Evolutionary conservation across 1,139 yeast genomes (phyloP).

Genomic region (Taphrina pruni): DNA sequence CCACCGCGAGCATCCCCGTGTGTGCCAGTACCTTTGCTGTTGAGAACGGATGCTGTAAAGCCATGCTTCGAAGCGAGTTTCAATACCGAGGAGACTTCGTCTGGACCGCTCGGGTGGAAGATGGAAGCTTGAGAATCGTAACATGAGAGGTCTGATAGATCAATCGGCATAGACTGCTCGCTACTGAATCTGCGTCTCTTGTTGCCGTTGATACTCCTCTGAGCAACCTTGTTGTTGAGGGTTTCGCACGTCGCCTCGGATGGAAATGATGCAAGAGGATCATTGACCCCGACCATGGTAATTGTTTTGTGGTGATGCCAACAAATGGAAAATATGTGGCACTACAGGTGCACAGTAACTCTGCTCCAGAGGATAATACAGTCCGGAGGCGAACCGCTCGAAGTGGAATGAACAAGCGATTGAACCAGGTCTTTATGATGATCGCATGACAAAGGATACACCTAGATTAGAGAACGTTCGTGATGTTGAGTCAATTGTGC

Average conservation of each 20-base stretch:
- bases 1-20: constrained; percentile 26
- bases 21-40: constrained; percentile 18
- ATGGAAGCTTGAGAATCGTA: background rate
- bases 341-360: too few relatives aligned
- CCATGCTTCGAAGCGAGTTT: constrained; percentile 6
- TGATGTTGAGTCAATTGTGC: too few relatives aligned
- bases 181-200: constrained; percentile 10
- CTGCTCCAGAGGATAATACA: too few relatives aligned
- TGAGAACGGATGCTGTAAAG: constrained; percentile 20
- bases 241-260: constrained; percentile 17
- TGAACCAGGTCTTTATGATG: too few relatives aligned
- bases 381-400: too few relatives aligned
- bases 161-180: constrained; percentile 3
- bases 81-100: background rate
- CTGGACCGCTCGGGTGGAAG: background rate
- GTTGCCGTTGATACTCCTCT: constrained; percentile 15
- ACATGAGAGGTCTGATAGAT: background rate
- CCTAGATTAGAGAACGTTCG: too few relatives aligned
- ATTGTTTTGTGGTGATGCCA: background rate
- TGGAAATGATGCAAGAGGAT: constrained; percentile 17
- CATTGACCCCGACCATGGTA: constrained; percentile 9
- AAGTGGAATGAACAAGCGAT: too few relatives aligned
- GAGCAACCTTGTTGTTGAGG: constrained; percentile 23
- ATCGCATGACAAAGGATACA: too few relatives aligned
- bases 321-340: background rate